phyloP scores from a whole-genome alignment of 108 stramenopile genomes.

The Parietichytrium sp. region DNA sequence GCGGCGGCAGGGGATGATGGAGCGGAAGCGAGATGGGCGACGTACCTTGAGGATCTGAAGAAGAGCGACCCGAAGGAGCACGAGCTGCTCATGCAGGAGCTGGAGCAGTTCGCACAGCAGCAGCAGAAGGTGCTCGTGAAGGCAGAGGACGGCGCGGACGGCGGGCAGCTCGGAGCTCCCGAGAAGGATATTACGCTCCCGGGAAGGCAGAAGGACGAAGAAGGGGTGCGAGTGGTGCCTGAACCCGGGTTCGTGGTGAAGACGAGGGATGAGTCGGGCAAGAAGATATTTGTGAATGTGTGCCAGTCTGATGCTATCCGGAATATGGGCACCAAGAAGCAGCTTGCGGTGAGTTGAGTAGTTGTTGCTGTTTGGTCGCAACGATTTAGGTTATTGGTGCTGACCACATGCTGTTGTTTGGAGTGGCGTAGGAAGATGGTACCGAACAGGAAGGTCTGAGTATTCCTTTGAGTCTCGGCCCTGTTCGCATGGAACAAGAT shows the following conservation, averaged over 20 bases:
- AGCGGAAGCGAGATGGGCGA: background rate
- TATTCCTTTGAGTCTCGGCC: constrained; percentile 59
- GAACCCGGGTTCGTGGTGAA: constrained; percentile 42
- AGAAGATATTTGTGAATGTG: constrained; percentile 62
- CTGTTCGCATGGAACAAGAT: constrained; percentile 45
- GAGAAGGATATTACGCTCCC: background rate
- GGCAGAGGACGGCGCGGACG: background rate
- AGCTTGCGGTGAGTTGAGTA: too few species aligned
- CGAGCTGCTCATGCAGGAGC: constrained; percentile 38
- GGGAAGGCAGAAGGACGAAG: background rate
- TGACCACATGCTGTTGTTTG: too few species aligned
- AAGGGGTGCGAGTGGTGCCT: constrained; percentile 40
- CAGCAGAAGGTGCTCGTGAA: background rate
- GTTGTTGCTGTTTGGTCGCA: too few species aligned
- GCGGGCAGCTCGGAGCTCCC: background rate
- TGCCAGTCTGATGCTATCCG: constrained; percentile 47
- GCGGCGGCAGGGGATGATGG: background rate
- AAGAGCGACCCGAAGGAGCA: constrained; percentile 47
- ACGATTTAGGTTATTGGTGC: too few species aligned
- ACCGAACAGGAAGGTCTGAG: constrained; percentile 60
- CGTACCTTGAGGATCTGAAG: constrained; percentile 45
- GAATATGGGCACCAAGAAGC: constrained; percentile 40
- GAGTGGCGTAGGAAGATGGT: too few species aligned
- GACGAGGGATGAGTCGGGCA: background rate
- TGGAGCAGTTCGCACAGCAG: constrained; percentile 31